These are phyloP conservation scores for Boletus subparvulus DNA, from an alignment of 768 basidiomycete species.

Conservation along the genomic window DNA sequence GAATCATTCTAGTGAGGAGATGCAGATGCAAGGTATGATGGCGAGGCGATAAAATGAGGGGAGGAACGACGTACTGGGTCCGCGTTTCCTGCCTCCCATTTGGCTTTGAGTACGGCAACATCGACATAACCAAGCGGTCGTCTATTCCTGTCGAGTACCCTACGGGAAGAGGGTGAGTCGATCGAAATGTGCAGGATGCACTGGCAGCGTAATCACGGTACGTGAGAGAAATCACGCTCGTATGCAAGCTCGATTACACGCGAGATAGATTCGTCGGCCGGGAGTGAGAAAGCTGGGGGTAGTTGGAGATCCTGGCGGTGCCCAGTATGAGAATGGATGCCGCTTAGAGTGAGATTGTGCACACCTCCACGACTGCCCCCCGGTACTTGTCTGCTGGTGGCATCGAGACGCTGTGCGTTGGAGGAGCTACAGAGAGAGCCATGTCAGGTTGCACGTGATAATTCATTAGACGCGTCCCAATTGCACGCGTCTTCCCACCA, in stretches of 20 bases:
- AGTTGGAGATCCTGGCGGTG: constrained; percentile 59
- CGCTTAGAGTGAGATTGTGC: background rate
- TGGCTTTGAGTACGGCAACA: constrained; percentile 67
- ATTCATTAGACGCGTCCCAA: too few species aligned
- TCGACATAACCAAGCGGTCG: constrained; percentile 85
- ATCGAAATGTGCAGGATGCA: background rate
- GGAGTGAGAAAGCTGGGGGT: constrained; percentile 84
- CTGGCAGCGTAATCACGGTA: constrained; percentile 58
- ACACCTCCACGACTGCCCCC: constrained; percentile 88
- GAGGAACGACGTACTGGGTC: constrained; percentile 52
- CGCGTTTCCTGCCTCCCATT: constrained; percentile 74
- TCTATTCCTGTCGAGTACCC: constrained; percentile 71
- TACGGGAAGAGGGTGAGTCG: constrained; percentile 29
- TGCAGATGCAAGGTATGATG: background rate
- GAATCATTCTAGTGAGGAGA: constrained; percentile 56
- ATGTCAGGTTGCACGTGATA: too few species aligned
- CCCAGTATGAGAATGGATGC: background rate
- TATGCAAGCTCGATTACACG: constrained; percentile 85
- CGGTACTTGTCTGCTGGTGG: constrained; percentile 59
- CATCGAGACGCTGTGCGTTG: constrained; percentile 1
- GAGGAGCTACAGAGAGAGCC: background rate
- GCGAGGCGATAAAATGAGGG: background rate
- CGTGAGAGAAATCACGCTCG: constrained; percentile 91
- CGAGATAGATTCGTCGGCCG: constrained; percentile 65
- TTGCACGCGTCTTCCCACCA: too few species aligned